A percentile compares a stretch with the other conserved stretches of the same genome.
These are phyloP conservation scores for Fusarium sp. DNA, from an alignment of 2,329 filamentous ascomycete species.

Conservation along the genomic window DNA sequence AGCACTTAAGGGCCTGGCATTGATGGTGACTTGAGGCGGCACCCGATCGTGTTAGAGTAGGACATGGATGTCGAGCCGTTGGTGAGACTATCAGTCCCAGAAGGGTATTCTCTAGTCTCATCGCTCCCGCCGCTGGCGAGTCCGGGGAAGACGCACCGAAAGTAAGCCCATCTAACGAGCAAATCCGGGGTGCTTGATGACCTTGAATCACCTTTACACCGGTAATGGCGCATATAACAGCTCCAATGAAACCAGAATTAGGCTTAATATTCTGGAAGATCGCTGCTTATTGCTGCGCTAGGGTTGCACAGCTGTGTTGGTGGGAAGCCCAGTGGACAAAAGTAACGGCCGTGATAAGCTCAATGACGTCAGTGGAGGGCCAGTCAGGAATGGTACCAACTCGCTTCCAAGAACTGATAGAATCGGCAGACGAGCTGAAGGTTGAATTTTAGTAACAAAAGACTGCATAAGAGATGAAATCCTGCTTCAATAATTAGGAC, in stretches of 20 bases:
- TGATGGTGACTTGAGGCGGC: neutral
- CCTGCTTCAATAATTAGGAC: neutral
- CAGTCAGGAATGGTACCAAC: neutral
- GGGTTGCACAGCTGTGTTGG: neutral
- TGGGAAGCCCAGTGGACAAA: neutral
- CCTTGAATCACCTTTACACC: neutral
- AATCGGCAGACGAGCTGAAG: neutral
- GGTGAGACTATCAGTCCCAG: neutral
- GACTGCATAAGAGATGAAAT: neutral
- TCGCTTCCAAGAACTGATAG: neutral
- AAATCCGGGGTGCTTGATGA: neutral
- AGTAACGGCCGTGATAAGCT: neutral
- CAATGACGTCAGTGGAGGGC: neutral
- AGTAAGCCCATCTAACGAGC: neutral
- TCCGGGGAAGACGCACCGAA: neutral
- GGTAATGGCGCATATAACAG: neutral
- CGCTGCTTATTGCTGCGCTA: neutral
- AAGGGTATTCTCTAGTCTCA: neutral
- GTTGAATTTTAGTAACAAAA: neutral
- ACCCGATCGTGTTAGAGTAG: neutral
- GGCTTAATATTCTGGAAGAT: neutral
- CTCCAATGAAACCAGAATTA: neutral
- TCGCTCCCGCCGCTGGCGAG: neutral
- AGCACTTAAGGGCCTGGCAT: neutral
- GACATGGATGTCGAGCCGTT: neutral